Conservation (phyloP, 345 rosid species). For the Triadica sebifera region DNA sequence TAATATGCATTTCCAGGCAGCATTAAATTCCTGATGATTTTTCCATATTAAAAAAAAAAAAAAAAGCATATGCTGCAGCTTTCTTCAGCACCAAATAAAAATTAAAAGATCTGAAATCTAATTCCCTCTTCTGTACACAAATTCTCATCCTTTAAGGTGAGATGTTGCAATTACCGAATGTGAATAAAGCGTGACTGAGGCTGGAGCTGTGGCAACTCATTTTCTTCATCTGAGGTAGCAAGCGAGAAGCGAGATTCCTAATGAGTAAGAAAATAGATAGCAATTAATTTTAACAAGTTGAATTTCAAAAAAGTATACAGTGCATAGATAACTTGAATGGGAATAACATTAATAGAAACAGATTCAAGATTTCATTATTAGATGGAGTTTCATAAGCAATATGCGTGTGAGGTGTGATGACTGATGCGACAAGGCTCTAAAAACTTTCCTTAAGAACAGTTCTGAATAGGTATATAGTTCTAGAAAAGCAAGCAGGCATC, state of each 20-base stretch:
- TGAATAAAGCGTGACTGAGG: constrained; percentile 27
- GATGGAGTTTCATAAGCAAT: not conserved
- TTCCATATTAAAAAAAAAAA: not conserved
- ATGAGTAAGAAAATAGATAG: not conserved
- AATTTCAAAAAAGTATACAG: not conserved
- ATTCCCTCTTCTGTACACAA: constrained; percentile 2
- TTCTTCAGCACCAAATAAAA: not conserved
- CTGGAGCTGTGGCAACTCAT: constrained; percentile 34
- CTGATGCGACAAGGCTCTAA: not conserved
- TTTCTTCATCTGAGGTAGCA: constrained; percentile 43
- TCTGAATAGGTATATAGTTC: too few relatives aligned
- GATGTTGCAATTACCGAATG: constrained; percentile 13
- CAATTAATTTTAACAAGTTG: not conserved
- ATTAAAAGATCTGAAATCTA: not conserved
- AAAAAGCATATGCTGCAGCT: not conserved
- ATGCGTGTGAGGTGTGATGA: too few relatives aligned
- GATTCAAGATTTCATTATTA: not conserved
- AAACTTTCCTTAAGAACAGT: too few relatives aligned
- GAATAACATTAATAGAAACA: not conserved
- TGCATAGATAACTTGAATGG: too few relatives aligned
- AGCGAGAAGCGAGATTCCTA: constrained; percentile 32
- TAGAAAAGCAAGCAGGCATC: not conserved
- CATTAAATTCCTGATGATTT: constrained; percentile 5
- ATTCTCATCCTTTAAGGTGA: not conserved
- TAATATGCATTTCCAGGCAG: not conserved